Evolutionary conservation across 116 monocot species (phyloP), one percentile per base, ranked within the genome.

Genomic region (Papilionanthe hybrid): DNA sequence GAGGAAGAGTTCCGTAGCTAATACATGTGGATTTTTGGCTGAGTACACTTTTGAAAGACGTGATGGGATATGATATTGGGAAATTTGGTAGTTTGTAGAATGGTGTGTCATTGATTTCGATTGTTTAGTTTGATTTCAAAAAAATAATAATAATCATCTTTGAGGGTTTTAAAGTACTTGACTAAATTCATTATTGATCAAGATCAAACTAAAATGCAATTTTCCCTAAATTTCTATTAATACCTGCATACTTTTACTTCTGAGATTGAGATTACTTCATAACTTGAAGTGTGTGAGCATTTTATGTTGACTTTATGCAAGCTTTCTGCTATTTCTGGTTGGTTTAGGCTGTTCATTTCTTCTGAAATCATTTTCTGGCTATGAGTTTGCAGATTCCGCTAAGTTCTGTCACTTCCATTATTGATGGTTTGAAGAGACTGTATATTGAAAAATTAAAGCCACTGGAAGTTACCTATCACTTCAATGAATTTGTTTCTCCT

Each of bases 401-500:
- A 65, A 91, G 82, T 7, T 86, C 95, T 28, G 95, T 96, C 82
- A 96, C 95, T 72, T 95, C 95, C 55, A 92, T 95, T 68, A 84
- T 91, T 78, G 95, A 95, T 81, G 95, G 95, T 15, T 84, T 95
- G 81, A 95, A 95, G 84, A 88, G 84, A 82, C 78, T 95, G 79
- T 95, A 95, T 76, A 80, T 95, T 50, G 95, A 95, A 82, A 95
- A 95, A 78, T 49, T 95, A 81, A 95, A 93, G 86, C 95, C 95
- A 56, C 72, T 95, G 82, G 95, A 95, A 87, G 89, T 90, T 77
- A 74, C 89, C 11, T 95, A 95, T 79, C 88, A 79, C 53, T 95
- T 93, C 84, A 91, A 88, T 81, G 95, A 95, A 87, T 95, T 95
- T 89, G 93, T 84, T 84, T 93, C 95, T 78, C 95, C 95, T n/a